Base-by-base conservation (phyloP, 768 basidiomycete species). In the Lactarius pseudohatsudake region DNA sequence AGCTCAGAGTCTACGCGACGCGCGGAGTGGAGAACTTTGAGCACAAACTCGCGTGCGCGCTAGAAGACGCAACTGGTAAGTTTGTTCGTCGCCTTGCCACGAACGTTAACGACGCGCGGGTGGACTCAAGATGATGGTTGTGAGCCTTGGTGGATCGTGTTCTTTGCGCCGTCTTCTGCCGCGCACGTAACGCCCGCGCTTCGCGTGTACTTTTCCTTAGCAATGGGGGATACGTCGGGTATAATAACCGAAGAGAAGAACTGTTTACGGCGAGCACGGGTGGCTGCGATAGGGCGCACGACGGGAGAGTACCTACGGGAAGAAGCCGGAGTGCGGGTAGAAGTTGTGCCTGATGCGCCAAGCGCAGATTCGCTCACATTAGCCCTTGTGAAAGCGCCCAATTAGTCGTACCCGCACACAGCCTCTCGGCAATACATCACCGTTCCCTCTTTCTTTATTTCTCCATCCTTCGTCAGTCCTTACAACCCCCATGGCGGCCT, bases 131-230 rank as follows among this genome's bases (percentile, higher is more conserved):
- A 57, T 13, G 55, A 58, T 22, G 43, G 32, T 50, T 61, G 50
- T 36, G 59, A 68, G 22, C 58, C 58, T 11, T 87, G 86, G 83
- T 92, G 91, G 91, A 83, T 91, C 1, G 84, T 87, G 22, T 85
- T 84, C 72, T 92, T 92, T 71, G 89, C 91, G 0, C 91, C 91
- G 4, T 92, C 91, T 1, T 82, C 84, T 2, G 87, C 89, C 0
- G 80, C 80, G 30, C 82, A 84, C 57, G 86, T 83, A 20, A 74
- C 78, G 8, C 88, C 89, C 2, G 73, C 79, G 13, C 68, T 92
- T 41, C 74, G 73, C 9, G 72, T 79, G 36, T 73, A 79, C 61
- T 86, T 89, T 70, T 55, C 72, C 3, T 71, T 87, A n/a, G 73
- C 16, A 32, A 66, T 1, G 43, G 16, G 63, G 66, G 28, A 54